Conservation (phyloP, 2,329 filamentous ascomycete genomes). For the Thermothelomyces thermophilus region DNA sequence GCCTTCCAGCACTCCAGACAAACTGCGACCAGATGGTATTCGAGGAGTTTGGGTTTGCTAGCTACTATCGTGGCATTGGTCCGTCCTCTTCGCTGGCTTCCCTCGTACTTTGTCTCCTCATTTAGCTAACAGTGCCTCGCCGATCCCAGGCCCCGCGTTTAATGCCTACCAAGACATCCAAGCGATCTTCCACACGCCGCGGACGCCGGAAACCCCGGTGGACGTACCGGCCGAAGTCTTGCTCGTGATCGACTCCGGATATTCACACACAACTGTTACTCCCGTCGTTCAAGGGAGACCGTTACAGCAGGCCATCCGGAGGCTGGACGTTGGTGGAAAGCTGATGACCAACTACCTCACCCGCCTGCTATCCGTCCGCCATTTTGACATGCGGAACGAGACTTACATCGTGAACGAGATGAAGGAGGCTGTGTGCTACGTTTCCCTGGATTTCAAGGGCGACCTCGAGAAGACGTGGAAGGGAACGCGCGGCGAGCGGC, state of each 20-base stretch:
- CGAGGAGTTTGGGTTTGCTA: constrained; percentile 90
- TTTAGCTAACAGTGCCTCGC: constrained; percentile 7
- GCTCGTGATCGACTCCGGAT: constrained; percentile 85
- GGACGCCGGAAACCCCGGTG: constrained; percentile 37
- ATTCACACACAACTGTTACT: constrained; percentile 87
- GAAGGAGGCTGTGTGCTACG: constrained; percentile 83
- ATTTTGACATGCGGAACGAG: constrained; percentile 95
- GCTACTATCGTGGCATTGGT: constrained; percentile 73
- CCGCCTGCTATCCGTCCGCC: constrained; percentile 78
- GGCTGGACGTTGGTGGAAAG: constrained; percentile 88
- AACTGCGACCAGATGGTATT: constrained; percentile 97
- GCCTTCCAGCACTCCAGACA: constrained; percentile 70
- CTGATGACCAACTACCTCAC: constrained; percentile 89
- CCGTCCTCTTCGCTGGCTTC: constrained; percentile 10
- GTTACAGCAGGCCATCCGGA: constrained; percentile 71
- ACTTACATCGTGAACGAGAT: constrained; percentile 91
- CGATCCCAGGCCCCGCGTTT: constrained; percentile 57
- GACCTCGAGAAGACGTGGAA: constrained; percentile 86
- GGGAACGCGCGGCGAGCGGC: constrained; percentile 55
- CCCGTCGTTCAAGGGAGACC: constrained; percentile 76
- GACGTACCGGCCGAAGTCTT: constrained; percentile 66
- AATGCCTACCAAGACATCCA: constrained; percentile 79
- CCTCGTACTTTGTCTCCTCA: background rate
- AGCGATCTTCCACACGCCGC: constrained; percentile 57
- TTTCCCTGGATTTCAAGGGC: constrained; percentile 65